Percentiles rank a stretch among this genome's conserved stretches.
phyloP scores from a whole-genome alignment of 352 stramenopile species.

The Pythium rhizo-oryzae region DNA sequence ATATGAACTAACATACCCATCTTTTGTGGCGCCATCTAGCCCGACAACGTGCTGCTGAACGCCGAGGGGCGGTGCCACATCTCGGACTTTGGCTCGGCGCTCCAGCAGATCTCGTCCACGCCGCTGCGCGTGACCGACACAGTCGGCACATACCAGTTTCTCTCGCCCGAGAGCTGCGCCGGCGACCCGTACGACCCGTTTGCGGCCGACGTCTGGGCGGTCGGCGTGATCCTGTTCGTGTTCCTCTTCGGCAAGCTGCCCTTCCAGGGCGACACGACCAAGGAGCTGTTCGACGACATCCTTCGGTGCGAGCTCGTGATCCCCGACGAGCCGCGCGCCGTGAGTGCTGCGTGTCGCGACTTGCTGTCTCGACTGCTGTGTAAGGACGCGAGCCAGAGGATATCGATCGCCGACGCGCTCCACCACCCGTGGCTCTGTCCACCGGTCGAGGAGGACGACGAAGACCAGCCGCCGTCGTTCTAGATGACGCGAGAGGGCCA shows the following conservation, averaged over 20 bases:
- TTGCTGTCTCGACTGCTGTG: constrained; percentile 56
- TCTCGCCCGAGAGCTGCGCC: constrained; percentile 87
- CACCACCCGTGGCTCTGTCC: constrained; percentile 61
- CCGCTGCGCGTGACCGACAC: constrained; percentile 65
- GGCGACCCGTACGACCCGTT: constrained; percentile 86
- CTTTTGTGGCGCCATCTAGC: constrained; percentile 34
- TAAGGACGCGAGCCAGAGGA: constrained; percentile 53
- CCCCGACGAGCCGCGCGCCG: constrained; percentile 18
- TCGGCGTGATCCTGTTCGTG: constrained; percentile 84
- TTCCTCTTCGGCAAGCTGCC: constrained; percentile 85
- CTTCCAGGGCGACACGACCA: constrained; percentile 71
- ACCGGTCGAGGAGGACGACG: constrained; percentile 44
- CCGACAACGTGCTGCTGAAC: constrained; percentile 89
- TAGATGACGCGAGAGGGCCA: constrained; percentile 27
- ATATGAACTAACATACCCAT: too few species aligned
- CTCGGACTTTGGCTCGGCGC: constrained; percentile 88
- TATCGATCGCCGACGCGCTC: constrained; percentile 54
- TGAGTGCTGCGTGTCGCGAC: constrained; percentile 42
- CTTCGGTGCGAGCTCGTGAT: constrained; percentile 42
- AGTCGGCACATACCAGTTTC: constrained; percentile 90
- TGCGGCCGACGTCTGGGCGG: constrained; percentile 84
- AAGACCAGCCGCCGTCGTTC: constrained; percentile 60
- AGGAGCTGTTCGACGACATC: constrained; percentile 86
- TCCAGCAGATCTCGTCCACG: constrained; percentile 15
- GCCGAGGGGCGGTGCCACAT: constrained; percentile 78